phyloP scores from a whole-genome alignment of 2,329 filamentous ascomycete genomes.

The Lachnellula subtilissima region DNA sequence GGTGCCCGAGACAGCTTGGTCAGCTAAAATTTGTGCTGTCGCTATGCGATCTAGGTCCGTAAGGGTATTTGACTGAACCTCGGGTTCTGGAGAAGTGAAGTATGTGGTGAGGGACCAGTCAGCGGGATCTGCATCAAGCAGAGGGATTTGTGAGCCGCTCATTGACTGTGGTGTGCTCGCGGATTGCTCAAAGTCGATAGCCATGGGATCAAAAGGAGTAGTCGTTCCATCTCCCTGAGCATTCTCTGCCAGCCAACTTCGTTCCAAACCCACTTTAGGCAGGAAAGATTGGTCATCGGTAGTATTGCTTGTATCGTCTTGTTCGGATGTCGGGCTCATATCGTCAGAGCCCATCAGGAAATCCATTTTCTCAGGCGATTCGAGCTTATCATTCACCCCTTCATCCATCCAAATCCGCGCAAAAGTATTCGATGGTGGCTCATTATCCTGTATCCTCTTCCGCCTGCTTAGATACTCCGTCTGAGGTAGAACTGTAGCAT shows the following conservation, averaged over 20 bases:
- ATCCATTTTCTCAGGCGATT: conserved; percentile 18
- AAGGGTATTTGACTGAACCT: conserved; percentile 22
- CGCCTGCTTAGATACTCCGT: conserved; percentile 25
- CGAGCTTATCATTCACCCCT: conserved; percentile 8
- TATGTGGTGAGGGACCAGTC: conserved; percentile 46
- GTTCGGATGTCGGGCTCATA: conserved; percentile 49
- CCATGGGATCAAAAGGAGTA: conserved; percentile 29
- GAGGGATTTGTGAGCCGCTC: conserved; percentile 22
- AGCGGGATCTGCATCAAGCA: conserved; percentile 30
- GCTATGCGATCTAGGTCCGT: conserved; percentile 59
- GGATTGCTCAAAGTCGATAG: conserved; percentile 25
- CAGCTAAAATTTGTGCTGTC: conserved; percentile 66
- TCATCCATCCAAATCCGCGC: conserved; percentile 43
- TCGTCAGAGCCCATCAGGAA: conserved; percentile 25
- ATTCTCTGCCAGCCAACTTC: conserved; percentile 27
- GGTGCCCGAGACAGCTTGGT: conserved; percentile 58
- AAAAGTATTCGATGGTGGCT: conserved; percentile 21
- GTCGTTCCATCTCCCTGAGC: conserved; percentile 25
- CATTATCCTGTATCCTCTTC: conserved; percentile 14
- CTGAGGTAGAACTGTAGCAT: conserved; percentile 19
- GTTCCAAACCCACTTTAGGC: conserved; percentile 37
- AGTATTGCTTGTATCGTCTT: conserved; percentile 48
- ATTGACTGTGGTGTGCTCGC: conserved; percentile 24
- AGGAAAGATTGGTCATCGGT: conserved; percentile 47
- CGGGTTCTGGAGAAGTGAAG: conserved; percentile 56